phyloP scores from a whole-genome alignment of 2,329 filamentous ascomycete genomes.

The Calonectria leucothoes region DNA sequence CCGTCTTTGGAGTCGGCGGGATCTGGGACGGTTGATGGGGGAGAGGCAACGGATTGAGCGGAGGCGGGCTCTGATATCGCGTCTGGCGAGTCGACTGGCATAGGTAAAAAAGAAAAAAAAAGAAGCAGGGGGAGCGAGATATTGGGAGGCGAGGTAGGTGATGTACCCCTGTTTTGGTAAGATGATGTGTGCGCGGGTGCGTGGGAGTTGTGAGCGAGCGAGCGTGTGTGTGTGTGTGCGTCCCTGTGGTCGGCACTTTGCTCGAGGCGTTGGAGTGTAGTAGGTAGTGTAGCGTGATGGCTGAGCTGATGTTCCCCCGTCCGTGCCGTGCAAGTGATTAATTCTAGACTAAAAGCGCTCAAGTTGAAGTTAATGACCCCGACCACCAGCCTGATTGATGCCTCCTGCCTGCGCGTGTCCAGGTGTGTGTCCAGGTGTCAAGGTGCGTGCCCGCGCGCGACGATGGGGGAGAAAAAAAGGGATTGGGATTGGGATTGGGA shows the following conservation, averaged over 20 bases:
- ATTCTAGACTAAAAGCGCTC: background rate
- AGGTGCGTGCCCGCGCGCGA: background rate
- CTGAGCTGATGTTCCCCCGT: background rate
- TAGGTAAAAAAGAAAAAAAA: background rate
- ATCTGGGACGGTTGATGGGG: background rate
- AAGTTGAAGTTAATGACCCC: background rate
- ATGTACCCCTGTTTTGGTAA: conserved; percentile 2
- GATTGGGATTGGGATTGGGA: background rate
- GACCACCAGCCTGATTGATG: background rate
- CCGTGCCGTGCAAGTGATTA: conserved; percentile 4
- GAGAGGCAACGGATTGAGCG: background rate
- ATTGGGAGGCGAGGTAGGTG: background rate
- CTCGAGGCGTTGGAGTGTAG: conserved; percentile 4
- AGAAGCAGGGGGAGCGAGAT: background rate
- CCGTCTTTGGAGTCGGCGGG: conserved; percentile 7
- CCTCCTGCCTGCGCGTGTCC: background rate
- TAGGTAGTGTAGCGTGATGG: background rate
- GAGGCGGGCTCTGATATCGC: background rate
- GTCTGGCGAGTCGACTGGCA: background rate
- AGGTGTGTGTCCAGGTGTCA: no score
- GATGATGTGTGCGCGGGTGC: background rate
- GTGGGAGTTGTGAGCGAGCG: background rate
- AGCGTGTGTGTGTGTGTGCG: background rate
- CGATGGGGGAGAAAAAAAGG: no score
- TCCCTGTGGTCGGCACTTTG: background rate